phyloP scores from a whole-genome alignment of 2,329 filamentous ascomycete genomes.

The Nakataea oryzae region DNA sequence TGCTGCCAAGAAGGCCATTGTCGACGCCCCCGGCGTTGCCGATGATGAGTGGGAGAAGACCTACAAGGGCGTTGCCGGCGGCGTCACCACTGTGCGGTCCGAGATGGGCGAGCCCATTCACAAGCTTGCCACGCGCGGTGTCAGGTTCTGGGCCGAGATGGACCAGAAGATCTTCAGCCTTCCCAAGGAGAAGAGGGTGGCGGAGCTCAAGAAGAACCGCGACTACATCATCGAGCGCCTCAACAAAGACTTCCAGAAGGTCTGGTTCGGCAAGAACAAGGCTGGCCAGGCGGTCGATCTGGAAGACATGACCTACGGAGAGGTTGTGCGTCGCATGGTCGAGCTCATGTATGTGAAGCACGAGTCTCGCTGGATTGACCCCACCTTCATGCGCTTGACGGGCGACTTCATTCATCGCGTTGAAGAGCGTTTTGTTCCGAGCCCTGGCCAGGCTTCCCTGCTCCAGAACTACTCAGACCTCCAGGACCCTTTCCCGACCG shows the following conservation, averaged over 20 bases:
- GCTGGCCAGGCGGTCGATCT: conserved; percentile 73
- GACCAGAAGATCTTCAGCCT: conserved; percentile 96
- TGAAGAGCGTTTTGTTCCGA: conserved; percentile 87
- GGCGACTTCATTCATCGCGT: conserved; percentile 95
- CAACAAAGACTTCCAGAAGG: conserved; percentile 93
- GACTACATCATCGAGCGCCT: conserved; percentile 91
- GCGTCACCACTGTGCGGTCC: conserved; percentile 90
- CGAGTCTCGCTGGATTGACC: conserved; percentile 84
- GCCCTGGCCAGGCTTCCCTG: conserved; percentile 61
- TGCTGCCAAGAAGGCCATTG: conserved; percentile 82
- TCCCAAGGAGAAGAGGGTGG: conserved; percentile 85
- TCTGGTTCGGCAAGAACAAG: conserved; percentile 87
- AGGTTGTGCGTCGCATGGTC: conserved; percentile 78
- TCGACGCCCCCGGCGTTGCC: conserved; percentile 72
- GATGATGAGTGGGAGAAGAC: conserved; percentile 85
- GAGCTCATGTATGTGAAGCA: conserved; percentile 88
- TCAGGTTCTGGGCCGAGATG: conserved; percentile 97
- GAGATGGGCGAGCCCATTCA: conserved; percentile 99
- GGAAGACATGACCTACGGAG: conserved; percentile 91
- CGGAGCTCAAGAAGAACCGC: conserved; percentile 78
- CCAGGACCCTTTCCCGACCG: conserved; percentile 64
- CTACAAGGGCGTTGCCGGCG: conserved; percentile 83
- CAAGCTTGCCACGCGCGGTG: conserved; percentile 94
- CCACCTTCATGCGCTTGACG: conserved; percentile 70
- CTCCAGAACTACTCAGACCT: conserved; percentile 88